Conservation (phyloP, 495 filamentous ascomycete species). For the Patellaria atrata region DNA sequence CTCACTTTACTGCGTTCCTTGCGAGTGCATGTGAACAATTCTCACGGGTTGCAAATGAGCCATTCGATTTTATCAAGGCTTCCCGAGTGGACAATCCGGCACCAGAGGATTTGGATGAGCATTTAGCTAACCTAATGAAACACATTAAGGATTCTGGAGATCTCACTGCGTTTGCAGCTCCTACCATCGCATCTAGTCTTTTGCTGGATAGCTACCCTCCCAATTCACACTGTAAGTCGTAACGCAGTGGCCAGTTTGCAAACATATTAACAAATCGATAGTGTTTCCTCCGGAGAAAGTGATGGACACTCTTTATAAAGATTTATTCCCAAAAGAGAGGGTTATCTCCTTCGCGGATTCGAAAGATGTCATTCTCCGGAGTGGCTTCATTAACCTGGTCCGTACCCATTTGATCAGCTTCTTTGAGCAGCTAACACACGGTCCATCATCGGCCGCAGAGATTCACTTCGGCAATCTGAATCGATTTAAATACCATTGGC, state of each 20-base stretch:
- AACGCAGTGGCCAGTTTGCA: too few species aligned
- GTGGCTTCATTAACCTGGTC: conserved; percentile 4
- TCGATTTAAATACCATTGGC: neutral
- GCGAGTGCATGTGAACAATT: neutral
- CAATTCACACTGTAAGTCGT: neutral
- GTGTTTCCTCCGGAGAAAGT: neutral
- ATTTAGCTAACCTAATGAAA: neutral
- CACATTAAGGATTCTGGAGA: neutral
- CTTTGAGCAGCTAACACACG: neutral
- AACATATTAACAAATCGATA: neutral
- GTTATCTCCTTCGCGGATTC: conserved; percentile 1
- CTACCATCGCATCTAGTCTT: conserved; percentile 1
- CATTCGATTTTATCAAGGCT: conserved; percentile 1
- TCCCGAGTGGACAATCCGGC: conserved; percentile 1
- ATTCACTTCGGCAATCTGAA: neutral
- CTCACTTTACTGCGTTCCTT: conserved; percentile 1
- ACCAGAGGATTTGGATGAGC: neutral
- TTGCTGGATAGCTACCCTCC: conserved; percentile 2
- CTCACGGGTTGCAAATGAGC: neutral
- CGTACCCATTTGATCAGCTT: neutral
- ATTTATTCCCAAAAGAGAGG: neutral
- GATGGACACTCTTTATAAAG: neutral
- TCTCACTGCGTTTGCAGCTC: conserved; percentile 1
- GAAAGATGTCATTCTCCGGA: neutral
- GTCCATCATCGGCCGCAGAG: neutral